phyloP scores from a whole-genome alignment of 345 rosid species.

The Theobroma cacao region DNA sequence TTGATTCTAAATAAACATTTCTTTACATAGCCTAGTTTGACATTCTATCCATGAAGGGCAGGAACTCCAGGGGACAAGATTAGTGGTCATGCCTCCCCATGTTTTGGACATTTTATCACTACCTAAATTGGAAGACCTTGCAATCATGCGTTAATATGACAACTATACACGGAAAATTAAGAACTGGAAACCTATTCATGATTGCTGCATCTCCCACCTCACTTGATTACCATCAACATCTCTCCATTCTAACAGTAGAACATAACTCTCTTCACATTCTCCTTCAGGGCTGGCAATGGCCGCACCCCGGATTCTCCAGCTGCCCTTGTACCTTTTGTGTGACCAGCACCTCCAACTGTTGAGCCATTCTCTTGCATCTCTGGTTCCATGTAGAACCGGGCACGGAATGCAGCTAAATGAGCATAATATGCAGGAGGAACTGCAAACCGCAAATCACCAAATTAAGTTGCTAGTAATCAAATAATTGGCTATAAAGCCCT shows the following conservation, averaged over 20 bases:
- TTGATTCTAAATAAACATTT: constrained; percentile 16
- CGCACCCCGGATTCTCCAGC: constrained; percentile 61
- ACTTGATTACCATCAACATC: neutral
- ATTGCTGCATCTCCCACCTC: constrained; percentile 12
- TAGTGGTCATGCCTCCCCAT: neutral
- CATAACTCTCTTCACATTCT: constrained; percentile 97
- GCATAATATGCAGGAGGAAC: constrained; percentile 99
- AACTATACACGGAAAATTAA: constrained; percentile 27
- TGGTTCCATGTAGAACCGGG: constrained; percentile 95
- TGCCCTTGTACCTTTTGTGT: constrained; percentile 34
- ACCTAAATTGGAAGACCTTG: constrained; percentile 2
- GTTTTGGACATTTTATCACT: neutral
- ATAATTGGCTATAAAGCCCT: neutral
- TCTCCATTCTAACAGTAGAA: constrained; percentile 62
- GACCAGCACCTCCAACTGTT: constrained; percentile 28
- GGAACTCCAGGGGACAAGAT: neutral
- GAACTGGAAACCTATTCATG: neutral
- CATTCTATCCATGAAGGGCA: constrained; percentile 13
- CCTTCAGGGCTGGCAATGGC: constrained; percentile 94
- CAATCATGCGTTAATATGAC: constrained; percentile 6
- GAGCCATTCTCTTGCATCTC: constrained; percentile 81
- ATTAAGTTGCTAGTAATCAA: neutral
- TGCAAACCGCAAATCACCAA: constrained; percentile 24
- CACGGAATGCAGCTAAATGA: constrained; percentile 95
- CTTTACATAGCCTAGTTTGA: constrained; percentile 34